A percentile compares a stretch with the other conserved stretches of the same genome.
phyloP scores from a whole-genome alignment of 2,329 filamentous ascomycete genomes.

The Fusarium penzigii region DNA sequence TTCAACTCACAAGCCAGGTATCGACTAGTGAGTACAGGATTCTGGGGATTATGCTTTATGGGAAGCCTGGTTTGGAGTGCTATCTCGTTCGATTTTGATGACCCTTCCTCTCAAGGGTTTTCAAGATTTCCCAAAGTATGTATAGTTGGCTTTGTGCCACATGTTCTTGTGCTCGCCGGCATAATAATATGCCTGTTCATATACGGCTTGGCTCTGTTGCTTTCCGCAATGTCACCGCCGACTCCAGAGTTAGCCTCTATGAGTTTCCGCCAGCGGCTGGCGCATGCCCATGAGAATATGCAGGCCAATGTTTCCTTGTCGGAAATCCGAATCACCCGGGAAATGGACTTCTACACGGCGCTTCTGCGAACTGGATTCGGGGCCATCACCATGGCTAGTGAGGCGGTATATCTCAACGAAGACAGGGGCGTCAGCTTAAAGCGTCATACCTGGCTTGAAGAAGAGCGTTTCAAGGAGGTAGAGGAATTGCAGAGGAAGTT shows the following conservation, averaged over 20 bases:
- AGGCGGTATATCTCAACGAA: slow-evolving; percentile 94
- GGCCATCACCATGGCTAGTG: slow-evolving; percentile 87
- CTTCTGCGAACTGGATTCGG: slow-evolving; percentile 84
- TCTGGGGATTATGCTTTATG: slow-evolving; percentile 94
- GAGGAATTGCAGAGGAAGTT: slow-evolving; percentile 59
- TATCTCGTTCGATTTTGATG: slow-evolving; percentile 60
- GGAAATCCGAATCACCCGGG: slow-evolving; percentile 75
- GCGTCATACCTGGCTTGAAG: slow-evolving; percentile 86
- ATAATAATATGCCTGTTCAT: slow-evolving; percentile 76
- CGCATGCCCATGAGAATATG: slow-evolving; percentile 80
- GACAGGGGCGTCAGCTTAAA: slow-evolving; percentile 74
- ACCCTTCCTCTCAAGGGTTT: slow-evolving; percentile 63
- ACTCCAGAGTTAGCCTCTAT: slow-evolving; percentile 31
- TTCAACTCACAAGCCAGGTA: slow-evolving; percentile 77
- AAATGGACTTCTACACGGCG: slow-evolving; percentile 95
- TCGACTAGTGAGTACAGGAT: slow-evolving; percentile 80
- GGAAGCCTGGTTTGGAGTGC: slow-evolving; percentile 78
- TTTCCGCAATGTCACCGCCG: slow-evolving; percentile 59
- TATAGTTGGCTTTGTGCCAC: slow-evolving; percentile 91
- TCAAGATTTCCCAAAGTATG: slow-evolving; percentile 91
- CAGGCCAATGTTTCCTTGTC: slow-evolving; percentile 87
- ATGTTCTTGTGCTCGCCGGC: slow-evolving; percentile 81
- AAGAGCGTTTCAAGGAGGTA: slow-evolving; percentile 78
- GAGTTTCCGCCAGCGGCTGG: slow-evolving; percentile 61
- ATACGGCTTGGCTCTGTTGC: slow-evolving; percentile 72